phyloP scores from a whole-genome alignment of 345 rosid species.

The Eucalyptus marginata region DNA sequence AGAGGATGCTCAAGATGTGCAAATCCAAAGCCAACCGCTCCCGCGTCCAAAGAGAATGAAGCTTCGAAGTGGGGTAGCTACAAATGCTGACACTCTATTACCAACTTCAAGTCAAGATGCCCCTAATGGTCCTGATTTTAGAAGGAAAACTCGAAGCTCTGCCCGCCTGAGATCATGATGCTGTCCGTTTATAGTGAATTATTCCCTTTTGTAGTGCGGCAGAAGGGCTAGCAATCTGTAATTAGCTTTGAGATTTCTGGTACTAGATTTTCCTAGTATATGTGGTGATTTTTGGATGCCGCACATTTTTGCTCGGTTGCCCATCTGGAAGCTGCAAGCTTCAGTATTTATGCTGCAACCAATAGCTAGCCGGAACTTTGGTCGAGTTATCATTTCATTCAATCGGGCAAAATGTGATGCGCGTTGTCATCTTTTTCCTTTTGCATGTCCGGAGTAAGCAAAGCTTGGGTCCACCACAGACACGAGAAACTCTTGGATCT shows the following conservation, averaged over 20 bases:
- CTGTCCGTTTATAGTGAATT: not conserved
- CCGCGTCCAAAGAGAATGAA: slow-evolving; percentile 25
- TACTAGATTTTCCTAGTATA: not conserved
- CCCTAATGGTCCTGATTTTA: slow-evolving; percentile 4
- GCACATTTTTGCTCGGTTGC: not conserved
- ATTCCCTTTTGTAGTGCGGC: not conserved
- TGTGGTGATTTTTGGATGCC: not conserved
- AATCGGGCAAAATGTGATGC: not conserved
- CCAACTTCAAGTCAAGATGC: slow-evolving; percentile 26
- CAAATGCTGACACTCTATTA: slow-evolving; percentile 1
- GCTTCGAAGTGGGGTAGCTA: slow-evolving; percentile 6
- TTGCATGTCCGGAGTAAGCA: not conserved
- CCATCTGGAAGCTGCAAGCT: not conserved
- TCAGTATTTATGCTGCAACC: not conserved
- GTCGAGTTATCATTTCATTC: not conserved
- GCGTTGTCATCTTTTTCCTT: not conserved
- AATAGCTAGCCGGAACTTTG: not conserved
- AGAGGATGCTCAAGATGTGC: slow-evolving; percentile 6
- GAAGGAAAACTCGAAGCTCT: slow-evolving; percentile 48
- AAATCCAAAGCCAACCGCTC: slow-evolving; percentile 16
- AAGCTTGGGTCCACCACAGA: not conserved
- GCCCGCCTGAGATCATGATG: slow-evolving; percentile 13
- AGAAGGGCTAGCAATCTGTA: not conserved
- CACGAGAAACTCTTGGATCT: not conserved
- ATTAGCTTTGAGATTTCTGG: not conserved